phyloP scores from a whole-genome alignment of 2,329 filamentous ascomycete species.

The Phaeophleospora eucalypticola region DNA sequence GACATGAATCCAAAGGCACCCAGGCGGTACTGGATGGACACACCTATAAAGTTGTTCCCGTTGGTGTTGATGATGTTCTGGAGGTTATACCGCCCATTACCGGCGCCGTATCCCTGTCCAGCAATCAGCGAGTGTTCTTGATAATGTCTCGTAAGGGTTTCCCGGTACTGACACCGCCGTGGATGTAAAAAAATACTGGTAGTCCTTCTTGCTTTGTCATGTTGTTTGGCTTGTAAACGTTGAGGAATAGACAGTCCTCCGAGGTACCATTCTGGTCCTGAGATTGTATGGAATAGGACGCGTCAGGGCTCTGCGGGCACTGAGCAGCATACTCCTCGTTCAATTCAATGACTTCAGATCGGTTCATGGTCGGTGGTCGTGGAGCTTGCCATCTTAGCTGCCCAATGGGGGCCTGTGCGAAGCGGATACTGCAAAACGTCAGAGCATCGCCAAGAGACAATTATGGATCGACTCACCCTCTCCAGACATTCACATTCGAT shows the following conservation, averaged over 20 bases:
- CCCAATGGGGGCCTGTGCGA: constrained; percentile 22
- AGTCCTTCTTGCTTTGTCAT: constrained; percentile 29
- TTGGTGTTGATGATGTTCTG: constrained; percentile 45
- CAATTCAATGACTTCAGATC: constrained; percentile 16
- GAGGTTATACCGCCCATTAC: constrained; percentile 35
- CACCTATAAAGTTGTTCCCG: constrained; percentile 46
- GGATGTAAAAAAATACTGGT: constrained; percentile 41
- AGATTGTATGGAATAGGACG: not conserved
- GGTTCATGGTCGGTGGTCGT: constrained; percentile 22
- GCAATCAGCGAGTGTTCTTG: too few relatives aligned
- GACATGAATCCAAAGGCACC: constrained; percentile 44
- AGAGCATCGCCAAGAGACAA: not conserved
- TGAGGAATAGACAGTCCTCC: constrained; percentile 37
- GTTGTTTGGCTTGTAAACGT: constrained; percentile 25
- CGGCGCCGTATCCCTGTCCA: constrained; percentile 35
- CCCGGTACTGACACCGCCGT: constrained; percentile 25
- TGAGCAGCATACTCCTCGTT: constrained; percentile 14
- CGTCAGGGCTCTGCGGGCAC: constrained; percentile 23
- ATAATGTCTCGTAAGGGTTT: too few relatives aligned
- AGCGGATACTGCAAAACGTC: constrained; percentile 22
- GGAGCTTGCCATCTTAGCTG: constrained; percentile 28
- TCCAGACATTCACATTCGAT: constrained; percentile 16
- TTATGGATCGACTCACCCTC: constrained; percentile 14
- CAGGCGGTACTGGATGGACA: constrained; percentile 48
- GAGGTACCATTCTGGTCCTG: constrained; percentile 17